Base-by-base conservation (phyloP, 768 basidiomycete species). In the Boletus rubroflammeus region DNA sequence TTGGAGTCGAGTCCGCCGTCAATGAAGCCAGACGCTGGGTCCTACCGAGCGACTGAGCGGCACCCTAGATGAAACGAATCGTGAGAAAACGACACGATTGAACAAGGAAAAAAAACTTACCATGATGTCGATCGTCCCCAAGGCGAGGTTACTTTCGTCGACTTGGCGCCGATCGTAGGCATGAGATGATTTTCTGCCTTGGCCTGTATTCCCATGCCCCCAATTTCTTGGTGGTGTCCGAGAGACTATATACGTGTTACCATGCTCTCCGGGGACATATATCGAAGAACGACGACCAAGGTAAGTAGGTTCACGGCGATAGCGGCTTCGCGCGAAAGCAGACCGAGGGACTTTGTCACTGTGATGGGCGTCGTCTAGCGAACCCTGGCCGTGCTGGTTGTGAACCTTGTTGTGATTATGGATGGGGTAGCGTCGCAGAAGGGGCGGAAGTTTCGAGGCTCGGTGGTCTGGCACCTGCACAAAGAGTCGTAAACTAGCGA, bases 41-140 rank as follows among this genome's bases (percentile, higher is more conserved):
- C 2, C 26, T 19, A 41, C 41, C 59, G 11, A 19, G 3, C 26
- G 38, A 28, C 53, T 36, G 55, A 49, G 49, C 39, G 4, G 50
- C 31, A 41, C 40, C 48, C 62, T 64, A 25, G n/a, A 28, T 11
- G 11, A 9, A 47, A 34, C 13, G 11, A 23, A 9, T 42, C 5
- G 15, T 57, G 31, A 54, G 57, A 34, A 17, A 50, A 36, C 9
- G 56, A 52, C 31, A 53, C 47, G 62, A 54, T 38, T 14, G 26
- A 39, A 34, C 17, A 13, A 29, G 35, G 31, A 51, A 29, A 35
- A 35, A 44, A 11, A 13, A 71, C 76, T 48, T 56, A 76, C 83
- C 72, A 80, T 67, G 55, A 85, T 76, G 56, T 79, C 74, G 44
- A 84, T 68, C 3, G 53, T 70, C 5, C 84, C 82, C 8, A 72